Evolutionary conservation across 306 rosid species (phyloP).

Genomic region (Malus orientalis): DNA sequence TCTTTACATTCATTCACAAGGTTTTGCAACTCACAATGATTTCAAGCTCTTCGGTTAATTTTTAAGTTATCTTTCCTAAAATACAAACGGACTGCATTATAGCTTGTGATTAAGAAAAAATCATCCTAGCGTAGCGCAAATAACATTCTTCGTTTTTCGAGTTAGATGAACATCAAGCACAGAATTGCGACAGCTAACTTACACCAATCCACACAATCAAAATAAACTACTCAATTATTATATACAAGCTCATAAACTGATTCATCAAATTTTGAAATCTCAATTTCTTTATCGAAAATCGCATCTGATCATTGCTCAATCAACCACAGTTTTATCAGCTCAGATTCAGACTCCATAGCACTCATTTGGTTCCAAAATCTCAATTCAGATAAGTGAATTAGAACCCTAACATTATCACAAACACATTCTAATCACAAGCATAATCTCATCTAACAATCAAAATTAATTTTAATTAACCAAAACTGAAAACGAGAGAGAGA

Average conservation of each 20-base stretch:
- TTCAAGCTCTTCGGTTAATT: neutral
- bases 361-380: neutral
- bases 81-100: neutral
- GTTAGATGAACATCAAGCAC: neutral
- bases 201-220: neutral
- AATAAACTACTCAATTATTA: too few species aligned
- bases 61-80: neutral
- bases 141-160: neutral
- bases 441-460: neutral
- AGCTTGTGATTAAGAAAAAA: neutral
- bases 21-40: neutral
- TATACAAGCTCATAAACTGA: neutral
- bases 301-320: neutral
- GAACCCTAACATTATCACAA: neutral
- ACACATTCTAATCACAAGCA: neutral
- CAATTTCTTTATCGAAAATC: neutral
- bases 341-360: neutral
- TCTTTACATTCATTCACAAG: conserved; percentile 1
- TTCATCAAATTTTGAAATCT: neutral
- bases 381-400: neutral
- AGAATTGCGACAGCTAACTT: neutral
- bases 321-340: neutral
- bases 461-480: neutral
- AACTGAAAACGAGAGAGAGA: neutral
- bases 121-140: neutral